Percentiles rank a stretch among this genome's conserved stretches.
Conservation (phyloP, 371 early-diverging fungal species). For the Thermomucor indicae-seudaticae region DNA sequence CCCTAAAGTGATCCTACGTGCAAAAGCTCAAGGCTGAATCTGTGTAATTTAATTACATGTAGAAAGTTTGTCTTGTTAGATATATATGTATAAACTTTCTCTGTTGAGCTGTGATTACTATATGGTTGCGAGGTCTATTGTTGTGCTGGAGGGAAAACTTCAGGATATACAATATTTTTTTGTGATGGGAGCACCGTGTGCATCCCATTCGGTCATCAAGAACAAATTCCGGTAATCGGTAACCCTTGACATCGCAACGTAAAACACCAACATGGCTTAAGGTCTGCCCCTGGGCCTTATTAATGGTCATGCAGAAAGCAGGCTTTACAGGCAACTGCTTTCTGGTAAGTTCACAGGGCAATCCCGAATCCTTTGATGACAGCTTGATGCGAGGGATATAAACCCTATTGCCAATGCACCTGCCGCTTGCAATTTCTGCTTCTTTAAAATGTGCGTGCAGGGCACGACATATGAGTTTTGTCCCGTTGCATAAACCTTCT, state of each 20-base stretch:
- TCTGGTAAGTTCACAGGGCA: not conserved
- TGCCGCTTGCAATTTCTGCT: not conserved
- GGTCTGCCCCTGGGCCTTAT: constrained; percentile 22
- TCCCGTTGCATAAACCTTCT: constrained; percentile 16
- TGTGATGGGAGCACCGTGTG: not conserved
- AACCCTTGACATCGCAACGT: constrained; percentile 16
- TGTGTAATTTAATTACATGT: no score
- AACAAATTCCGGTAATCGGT: not conserved
- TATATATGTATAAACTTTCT: no score
- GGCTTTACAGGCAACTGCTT: constrained; percentile 15
- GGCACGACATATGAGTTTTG: constrained; percentile 3
- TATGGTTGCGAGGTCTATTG: no score
- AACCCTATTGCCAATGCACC: not conserved
- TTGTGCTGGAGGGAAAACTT: constrained; percentile 1
- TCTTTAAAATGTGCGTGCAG: not conserved
- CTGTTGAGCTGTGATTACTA: no score
- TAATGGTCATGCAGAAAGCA: constrained; percentile 16
- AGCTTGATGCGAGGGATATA: not conserved
- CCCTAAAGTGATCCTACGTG: no score
- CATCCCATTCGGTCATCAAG: not conserved
- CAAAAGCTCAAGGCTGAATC: no score
- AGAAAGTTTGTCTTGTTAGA: no score
- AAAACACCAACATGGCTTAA: constrained; percentile 10
- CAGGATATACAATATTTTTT: not conserved
- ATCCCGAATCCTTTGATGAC: not conserved